Base-by-base conservation (phyloP, 805 yeast species). In the Yarrowia sp. region DNA sequence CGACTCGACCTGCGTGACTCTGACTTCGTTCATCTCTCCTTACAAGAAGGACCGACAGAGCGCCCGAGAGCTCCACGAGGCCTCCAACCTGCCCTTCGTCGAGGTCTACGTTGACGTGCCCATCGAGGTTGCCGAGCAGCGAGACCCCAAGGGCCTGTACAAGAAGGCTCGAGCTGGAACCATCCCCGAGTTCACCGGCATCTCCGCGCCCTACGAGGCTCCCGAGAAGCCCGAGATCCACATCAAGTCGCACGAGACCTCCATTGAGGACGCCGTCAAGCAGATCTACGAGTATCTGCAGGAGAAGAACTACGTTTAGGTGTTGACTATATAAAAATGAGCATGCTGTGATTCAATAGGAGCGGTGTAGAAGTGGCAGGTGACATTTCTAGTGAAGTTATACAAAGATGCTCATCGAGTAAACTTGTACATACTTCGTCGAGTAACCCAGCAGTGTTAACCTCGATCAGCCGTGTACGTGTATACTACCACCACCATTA, bases 61-160 rank as follows among this genome's bases (percentile, higher is more conserved):
- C 67, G 98, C 97, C 32, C 84, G 98, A 72, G 85, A 87, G 72
- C 78, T 92, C 66, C 98, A 92, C 73, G 84, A 81, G 65, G 84
- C 84, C 64, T 83, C 86, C 66, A 81, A 81, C 41, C 77, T 93
- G 65, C 93, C 96, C 61, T 92, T 92, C 70, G 82, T 92, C 62
- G 98, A 92, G 78, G 96, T 93, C 8, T 91, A 77, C 68, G 93
- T 92, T 35, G 97, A 92, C 73, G 97, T 91, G 46, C 97, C 98
- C 33, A 80, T 93, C 58, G 91, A 87, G 70, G 90, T 93, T 65
- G 98, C 97, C 56, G 98, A 93, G 79, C 82, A 90, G 75, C 89
- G 98, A 78, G 98, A 93, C 75, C 98, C 98, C 66, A 93, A 93
- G 79, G 98, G 98, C 12, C 79, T 93, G 67, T 93, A 93, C 80